Base-by-base conservation (phyloP, 495 filamentous ascomycete species). In the Penicillium fimorum region DNA sequence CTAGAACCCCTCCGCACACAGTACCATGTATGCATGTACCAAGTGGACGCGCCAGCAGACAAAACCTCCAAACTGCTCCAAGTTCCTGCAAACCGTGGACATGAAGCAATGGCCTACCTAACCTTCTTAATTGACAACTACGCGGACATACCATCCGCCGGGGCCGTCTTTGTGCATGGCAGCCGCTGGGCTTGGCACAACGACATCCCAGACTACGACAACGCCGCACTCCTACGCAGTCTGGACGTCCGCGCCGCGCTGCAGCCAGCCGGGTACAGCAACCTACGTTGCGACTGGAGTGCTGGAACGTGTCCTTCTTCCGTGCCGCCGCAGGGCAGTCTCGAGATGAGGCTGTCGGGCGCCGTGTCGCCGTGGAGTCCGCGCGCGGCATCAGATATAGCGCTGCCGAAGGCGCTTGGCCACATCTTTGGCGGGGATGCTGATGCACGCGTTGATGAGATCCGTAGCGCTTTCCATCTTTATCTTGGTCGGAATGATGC, bases 121-220 rank as follows among this genome's bases (percentile, higher is more conserved):
- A 86, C 80, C 24, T 88, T 85, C 67, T 73, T 89, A 45, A 82
- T 86, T 60, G 84, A 87, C 66, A 82, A 85, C 64, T 88, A 88
- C 69, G 76, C 80, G 52, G 50, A 73, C 1, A 75, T 89, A 30
- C 83, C 84, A 13, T 76, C 63, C 4, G 50, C 67, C 0, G 75
- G 75, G 0, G 70, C 69, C 0, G 74, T 79, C n/a, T 78, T 79
- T 44, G 63, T 75, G 4, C 76, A 79, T 47, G 74, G 74, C 15
- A 72, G 67, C 4, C 67, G 74, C 20, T 76, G 65, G 64, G 70
- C 74, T 2, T 78, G 75, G 76, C 76, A 78, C 55, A 78, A 78
- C 49, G 75, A 77, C 49, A 52, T 62, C 33, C 69, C 70, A 0
- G 61, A 66, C 32, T 77, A 77, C 61, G 74, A 77, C 55, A 77